Conservation (phyloP, 139 green algal species). For the Pleodorina starrii region DNA sequence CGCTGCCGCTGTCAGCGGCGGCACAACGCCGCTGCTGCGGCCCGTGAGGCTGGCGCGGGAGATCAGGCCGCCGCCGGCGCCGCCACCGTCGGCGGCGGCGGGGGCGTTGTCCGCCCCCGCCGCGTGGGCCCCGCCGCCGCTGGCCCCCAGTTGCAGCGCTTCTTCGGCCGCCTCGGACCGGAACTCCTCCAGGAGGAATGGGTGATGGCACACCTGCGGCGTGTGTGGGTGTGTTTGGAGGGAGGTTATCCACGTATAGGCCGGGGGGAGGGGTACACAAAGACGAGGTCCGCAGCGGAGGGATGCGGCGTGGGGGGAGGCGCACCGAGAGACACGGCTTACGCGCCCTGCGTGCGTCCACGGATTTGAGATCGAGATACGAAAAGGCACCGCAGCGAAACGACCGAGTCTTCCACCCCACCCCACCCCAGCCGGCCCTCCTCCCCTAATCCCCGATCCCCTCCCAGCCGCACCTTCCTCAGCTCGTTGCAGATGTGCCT, state of each 20-base stretch:
- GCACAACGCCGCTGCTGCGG: neutral
- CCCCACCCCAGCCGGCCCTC: too few species aligned
- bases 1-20: neutral
- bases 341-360: too few species aligned
- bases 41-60: neutral
- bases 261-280: too few species aligned
- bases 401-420: too few species aligned
- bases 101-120: neutral
- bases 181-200: constrained; percentile 68
- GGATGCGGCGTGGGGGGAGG: too few species aligned
- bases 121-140: neutral
- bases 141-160: neutral
- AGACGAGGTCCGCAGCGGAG: too few species aligned
- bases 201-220: constrained; percentile 65
- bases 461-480: constrained; percentile 67
- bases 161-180: constrained; percentile 46
- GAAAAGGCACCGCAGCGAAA: too few species aligned
- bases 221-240: too few species aligned
- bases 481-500: constrained; percentile 70
- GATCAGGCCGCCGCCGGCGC: neutral
- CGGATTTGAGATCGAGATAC: too few species aligned
- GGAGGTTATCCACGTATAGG: too few species aligned
- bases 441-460: too few species aligned
- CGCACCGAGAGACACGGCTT: too few species aligned
- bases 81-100: neutral